Evolutionary conservation across 331 rosid genomes (phyloP), one percentile per base, ranked within the genome.

Genomic region (Arachis monticola): DNA sequence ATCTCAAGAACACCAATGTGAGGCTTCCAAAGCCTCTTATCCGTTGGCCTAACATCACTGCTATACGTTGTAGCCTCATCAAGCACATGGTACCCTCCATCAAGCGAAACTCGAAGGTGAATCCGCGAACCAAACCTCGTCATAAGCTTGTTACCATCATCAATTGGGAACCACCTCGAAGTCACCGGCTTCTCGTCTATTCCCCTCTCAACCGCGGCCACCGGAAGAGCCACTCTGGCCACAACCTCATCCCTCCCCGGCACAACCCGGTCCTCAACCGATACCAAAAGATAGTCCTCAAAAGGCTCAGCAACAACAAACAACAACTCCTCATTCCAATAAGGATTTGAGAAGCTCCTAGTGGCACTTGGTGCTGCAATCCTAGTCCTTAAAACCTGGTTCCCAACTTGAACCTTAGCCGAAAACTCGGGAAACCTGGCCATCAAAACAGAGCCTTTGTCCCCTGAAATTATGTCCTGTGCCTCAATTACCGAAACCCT

Each of bases 41-140:
- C 88, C 5, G 92, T 88, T 0, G 92, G 92, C 70, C 81, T 81
- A 60, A 88, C 88, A 74, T 88, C 92, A 35, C 92, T 88, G 52
- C 92, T 81, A 30, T 85, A 82, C 85, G 77, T 69, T n/a, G 92
- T 88, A 52, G 92, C 88, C 73, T 88, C 92, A 57, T 88, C 92
- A 7, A 88, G 85, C 60, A 88, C 92, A 31, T 85, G 92, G 63
- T 88, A 88, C 22, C 92, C 92, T 13, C 92, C 92, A 69, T 88
- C 90, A 38, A 88, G 88, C 2, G 92, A 85, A 2, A 77, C 75
- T 6, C 92, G 68, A 9, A 88, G 80, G 67, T 88, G 92, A 71
- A 88, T 82, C 77, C 87, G 56, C 3, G 88, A 85, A 31, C 92
- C 92, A 66, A 88, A 85, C 47, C 87, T 81, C 3, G 84, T 53